Evolutionary conservation across 2,329 filamentous ascomycete genomes (phyloP), one percentile per base, ranked within the genome.

Genomic region (Didymella arachidicola): DNA sequence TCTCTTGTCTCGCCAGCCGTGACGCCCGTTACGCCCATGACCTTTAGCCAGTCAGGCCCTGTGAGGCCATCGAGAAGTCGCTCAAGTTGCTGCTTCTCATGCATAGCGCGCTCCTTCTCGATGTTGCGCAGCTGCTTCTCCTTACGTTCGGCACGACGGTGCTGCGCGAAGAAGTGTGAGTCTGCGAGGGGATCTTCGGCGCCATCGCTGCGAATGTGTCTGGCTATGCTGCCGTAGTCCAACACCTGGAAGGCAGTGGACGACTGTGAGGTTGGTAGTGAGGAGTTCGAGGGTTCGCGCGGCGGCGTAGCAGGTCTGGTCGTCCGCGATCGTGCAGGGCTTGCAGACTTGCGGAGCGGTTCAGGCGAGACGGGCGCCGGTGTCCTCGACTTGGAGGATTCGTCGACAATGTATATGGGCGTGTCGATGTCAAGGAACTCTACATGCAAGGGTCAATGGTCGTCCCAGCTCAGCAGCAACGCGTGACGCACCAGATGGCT

Each of bases 41-140:
- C 86, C 61, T 91, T 89, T 56, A 97, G 82, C 95, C 95, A 99
- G 77, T 98, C 95, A 57, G 91, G 92, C 2, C 94, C 91, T 73
- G 92, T 90, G 1, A 99, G 83, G 18, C 92, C 92, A 53, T 95
- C 92, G 7, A 97, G 83, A 16, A 89, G 78, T 7, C 86, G 81
- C 61, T 89, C 86, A n/a, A 89, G 77, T 65, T 88, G 85, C 45
- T 84, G 82, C 65, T 89, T 88, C 65, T 89, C 86, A 70, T 89
- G 86, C 79, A 87, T 86, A 5, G 86, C 86, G 34, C 85, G 79
- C 72, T 89, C 87, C 61, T 85, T 84, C 69, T 89, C 87, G 55
- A 89, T 88, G 66, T 89, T 89, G 49, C 87, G 85, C 25, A 88
- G 80, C 69, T 88, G 86, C 69, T 89, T 89, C 75, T 89, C 87